Evolutionary conservation across 2,329 filamentous ascomycete genomes (phyloP).

Genomic region (Cladosporium sp.): DNA sequence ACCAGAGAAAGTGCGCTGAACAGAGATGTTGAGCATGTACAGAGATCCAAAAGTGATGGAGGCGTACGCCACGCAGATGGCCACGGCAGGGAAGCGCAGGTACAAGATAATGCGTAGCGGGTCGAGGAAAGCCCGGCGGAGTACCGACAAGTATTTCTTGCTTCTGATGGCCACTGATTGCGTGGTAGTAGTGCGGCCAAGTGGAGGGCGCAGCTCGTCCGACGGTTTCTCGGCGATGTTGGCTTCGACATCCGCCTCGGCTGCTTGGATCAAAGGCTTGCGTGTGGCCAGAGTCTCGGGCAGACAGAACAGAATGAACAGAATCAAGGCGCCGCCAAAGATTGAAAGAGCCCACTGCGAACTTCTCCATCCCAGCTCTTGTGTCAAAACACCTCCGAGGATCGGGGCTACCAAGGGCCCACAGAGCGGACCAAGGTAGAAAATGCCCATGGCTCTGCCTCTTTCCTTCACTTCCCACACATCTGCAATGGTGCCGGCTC

Average conservation of each 20-base stretch:
- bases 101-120: constrained; percentile 70
- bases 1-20: constrained; percentile 68
- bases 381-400: constrained; percentile 70
- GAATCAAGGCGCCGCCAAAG: constrained; percentile 62
- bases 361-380: constrained; percentile 70
- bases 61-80: constrained; percentile 72
- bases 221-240: constrained; percentile 26
- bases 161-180: constrained; percentile 62
- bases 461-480: constrained; percentile 73
- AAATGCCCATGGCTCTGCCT: constrained; percentile 77
- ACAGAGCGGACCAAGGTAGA: constrained; percentile 75
- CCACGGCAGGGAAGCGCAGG: constrained; percentile 72
- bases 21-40: constrained; percentile 75
- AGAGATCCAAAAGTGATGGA: constrained; percentile 73
- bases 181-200: constrained; percentile 58
- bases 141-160: constrained; percentile 52
- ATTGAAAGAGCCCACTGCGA: constrained; percentile 76
- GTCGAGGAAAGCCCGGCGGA: constrained; percentile 67
- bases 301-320: constrained; percentile 61
- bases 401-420: constrained; percentile 76
- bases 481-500: constrained; percentile 80
- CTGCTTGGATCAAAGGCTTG: constrained; percentile 34
- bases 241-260: constrained; percentile 34
- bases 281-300: constrained; percentile 60
- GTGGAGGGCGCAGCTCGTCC: constrained; percentile 22